phyloP scores from a whole-genome alignment of 2,329 filamentous ascomycete genomes.

The Amphichorda felina region DNA sequence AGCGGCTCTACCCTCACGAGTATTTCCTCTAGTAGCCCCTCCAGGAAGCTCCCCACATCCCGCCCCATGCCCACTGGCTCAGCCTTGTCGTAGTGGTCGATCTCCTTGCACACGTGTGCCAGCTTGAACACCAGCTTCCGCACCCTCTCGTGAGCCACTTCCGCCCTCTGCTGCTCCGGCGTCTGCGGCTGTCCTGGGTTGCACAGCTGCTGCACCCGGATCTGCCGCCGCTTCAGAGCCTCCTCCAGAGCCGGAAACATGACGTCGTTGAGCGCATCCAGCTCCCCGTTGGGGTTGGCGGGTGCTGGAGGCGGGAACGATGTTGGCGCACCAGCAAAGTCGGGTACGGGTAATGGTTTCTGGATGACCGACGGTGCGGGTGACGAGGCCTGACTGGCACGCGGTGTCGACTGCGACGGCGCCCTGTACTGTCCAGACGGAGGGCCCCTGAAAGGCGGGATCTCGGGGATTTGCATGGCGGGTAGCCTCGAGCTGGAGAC shows the following conservation, averaged over 20 bases:
- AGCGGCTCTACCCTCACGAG: constrained; percentile 82
- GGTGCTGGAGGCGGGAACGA: constrained; percentile 47
- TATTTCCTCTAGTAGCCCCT: constrained; percentile 88
- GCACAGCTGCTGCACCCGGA: constrained; percentile 42
- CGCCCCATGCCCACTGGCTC: constrained; percentile 90
- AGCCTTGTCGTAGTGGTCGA: constrained; percentile 77
- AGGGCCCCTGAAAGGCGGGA: constrained; percentile 39
- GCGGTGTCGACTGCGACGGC: constrained; percentile 10
- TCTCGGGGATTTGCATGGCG: constrained; percentile 37
- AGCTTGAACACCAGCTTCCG: constrained; percentile 73
- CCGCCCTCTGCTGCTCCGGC: constrained; percentile 54
- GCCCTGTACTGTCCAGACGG: constrained; percentile 17
- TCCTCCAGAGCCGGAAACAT: constrained; percentile 89
- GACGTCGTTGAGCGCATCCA: constrained; percentile 82
- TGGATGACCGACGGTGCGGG: constrained; percentile 8
- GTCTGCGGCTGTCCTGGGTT: constrained; percentile 31
- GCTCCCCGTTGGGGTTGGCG: constrained; percentile 50
- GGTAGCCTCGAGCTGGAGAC: constrained; percentile 24
- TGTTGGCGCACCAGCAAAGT: constrained; percentile 21
- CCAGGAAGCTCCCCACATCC: constrained; percentile 77
- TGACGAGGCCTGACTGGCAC: not conserved
- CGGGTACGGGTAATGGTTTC: constrained; percentile 12
- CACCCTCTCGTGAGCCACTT: constrained; percentile 70
- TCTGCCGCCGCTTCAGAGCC: constrained; percentile 69
- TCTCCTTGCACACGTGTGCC: constrained; percentile 73